Conservation (phyloP, 805 yeast genomes). For the Yamadazyma sp. region DNA sequence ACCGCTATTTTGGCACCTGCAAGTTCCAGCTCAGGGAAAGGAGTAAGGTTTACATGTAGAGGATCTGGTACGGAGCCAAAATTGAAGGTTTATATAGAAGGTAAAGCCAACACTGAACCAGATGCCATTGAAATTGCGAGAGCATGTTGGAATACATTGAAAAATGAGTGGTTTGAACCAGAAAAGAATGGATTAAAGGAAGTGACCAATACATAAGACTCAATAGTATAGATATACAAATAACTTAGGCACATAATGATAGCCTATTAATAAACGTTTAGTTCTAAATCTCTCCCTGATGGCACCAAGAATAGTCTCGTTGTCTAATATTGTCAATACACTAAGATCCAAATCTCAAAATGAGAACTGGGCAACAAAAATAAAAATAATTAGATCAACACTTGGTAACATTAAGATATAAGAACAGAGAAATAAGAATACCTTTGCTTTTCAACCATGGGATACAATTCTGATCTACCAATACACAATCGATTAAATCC, state of each 20-base stretch:
- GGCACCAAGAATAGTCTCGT: too few relatives aligned
- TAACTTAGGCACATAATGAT: too few relatives aligned
- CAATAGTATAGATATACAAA: too few relatives aligned
- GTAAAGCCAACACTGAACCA: slow-evolving; percentile 46
- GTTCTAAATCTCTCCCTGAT: too few relatives aligned
- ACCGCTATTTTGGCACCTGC: slow-evolving; percentile 48
- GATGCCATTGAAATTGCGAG: slow-evolving; percentile 53
- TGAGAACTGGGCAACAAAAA: too few relatives aligned
- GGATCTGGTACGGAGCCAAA: slow-evolving; percentile 98
- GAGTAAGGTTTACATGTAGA: slow-evolving; percentile 75
- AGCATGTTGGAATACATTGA: slow-evolving; percentile 62
- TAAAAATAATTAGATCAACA: too few relatives aligned
- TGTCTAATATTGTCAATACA: too few relatives aligned
- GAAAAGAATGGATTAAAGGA: slow-evolving; percentile 8
- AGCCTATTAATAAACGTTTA: too few relatives aligned
- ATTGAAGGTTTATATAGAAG: slow-evolving; percentile 87
- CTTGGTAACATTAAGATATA: too few relatives aligned
- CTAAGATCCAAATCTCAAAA: too few relatives aligned
- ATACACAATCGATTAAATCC: slow-evolving; percentile 9
- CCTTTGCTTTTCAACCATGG: background rate
- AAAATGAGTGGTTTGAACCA: slow-evolving; percentile 12
- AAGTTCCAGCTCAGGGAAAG: background rate
- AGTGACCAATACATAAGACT: slow-evolving; percentile 5
- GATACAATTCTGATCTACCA: slow-evolving; percentile 8
- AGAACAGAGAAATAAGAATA: too few relatives aligned